Base-by-base conservation (phyloP, 2,329 filamentous ascomycete genomes). In the Trichoderma sp. region DNA sequence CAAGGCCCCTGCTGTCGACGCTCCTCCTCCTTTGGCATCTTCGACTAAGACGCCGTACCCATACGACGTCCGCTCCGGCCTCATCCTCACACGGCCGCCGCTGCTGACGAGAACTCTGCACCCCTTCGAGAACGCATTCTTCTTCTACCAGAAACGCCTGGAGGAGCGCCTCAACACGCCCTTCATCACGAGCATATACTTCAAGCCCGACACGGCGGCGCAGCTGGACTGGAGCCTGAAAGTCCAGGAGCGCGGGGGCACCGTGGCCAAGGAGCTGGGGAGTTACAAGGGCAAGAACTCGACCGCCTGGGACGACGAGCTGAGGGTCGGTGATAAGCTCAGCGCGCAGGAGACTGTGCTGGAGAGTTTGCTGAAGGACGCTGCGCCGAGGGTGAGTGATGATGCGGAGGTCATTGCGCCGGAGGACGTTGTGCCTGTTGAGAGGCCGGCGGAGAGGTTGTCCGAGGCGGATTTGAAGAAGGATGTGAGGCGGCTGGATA, bases 131-230 rank as follows among this genome's bases (percentile, higher is more conserved):
- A 93, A 95, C 82, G 89, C 96, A 78, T 98, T 93, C 86, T 98
- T 93, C 88, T 95, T 99, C 83, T 99, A 99, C 87, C 97, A 99
- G 87, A 96, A 96, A 81, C 95, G 97, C 16, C 89, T 99, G 76
- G 98, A 98, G 85, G 97, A 99, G 88, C 94, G 97, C 60, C 89
- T 98, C 71, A 92, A 93, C 24, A 89, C 97, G 5, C 94, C 95
- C 2, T 99, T 98, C 84, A 93, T 93, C 75, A 91, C 94, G 79
- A 94, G 94, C 83, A 97, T 98, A 86, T 99, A 97, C 89, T 97
- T 95, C 90, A 97, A 97, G 88, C 92, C 92, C 79, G 94, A 94
- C 82, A 97, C 95, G 12, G 93, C 95, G 1, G 89, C 91, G 9
- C 94, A 95, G 79, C 88, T 95, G 68, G 95, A 98, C 86, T 98